Conservation (phyloP, 2,329 filamentous ascomycete species). For the Lachnellula cervina region DNA sequence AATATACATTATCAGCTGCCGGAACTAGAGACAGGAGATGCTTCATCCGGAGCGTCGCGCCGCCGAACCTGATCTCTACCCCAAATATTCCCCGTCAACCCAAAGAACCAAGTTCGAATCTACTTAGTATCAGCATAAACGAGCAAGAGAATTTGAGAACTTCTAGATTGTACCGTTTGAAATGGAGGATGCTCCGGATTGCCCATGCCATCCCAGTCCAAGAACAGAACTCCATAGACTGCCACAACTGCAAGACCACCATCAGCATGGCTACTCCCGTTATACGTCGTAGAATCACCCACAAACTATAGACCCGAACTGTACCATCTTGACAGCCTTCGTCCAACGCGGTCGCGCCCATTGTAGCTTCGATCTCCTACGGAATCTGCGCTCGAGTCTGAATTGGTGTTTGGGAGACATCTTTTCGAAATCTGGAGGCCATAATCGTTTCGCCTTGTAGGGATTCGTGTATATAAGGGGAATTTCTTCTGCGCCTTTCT, state of each 20-base stretch:
- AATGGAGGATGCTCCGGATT: conserved; percentile 41
- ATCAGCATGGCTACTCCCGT: conserved; percentile 9
- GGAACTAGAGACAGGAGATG: conserved; percentile 17
- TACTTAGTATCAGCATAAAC: conserved; percentile 22
- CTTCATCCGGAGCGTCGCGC: conserved; percentile 14
- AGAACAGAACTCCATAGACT: conserved; percentile 55
- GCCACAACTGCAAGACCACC: conserved; percentile 40
- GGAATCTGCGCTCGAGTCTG: conserved; percentile 72
- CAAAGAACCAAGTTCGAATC: conserved; percentile 39
- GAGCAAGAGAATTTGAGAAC: background rate
- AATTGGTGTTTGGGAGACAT: conserved; percentile 70
- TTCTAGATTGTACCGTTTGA: conserved; percentile 39
- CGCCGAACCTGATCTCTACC: conserved; percentile 3
- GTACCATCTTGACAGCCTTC: conserved; percentile 59
- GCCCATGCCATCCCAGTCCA: conserved; percentile 47
- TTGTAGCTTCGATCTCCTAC: conserved; percentile 60
- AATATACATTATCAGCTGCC: conserved; percentile 8
- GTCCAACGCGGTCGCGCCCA: conserved; percentile 59
- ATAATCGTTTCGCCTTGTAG: conserved; percentile 64
- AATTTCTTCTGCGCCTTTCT: conserved; percentile 26
- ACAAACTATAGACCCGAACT: conserved; percentile 38
- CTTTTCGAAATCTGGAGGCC: conserved; percentile 72
- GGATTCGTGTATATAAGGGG: conserved; percentile 44
- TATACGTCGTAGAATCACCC: conserved; percentile 5
- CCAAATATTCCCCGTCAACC: conserved; percentile 30